A percentile compares a stretch with the other conserved stretches of the same genome.
These are phyloP conservation scores for Leucaena leucocephala DNA, from an alignment of 306 rosid genomes.

Conservation along the genomic window DNA sequence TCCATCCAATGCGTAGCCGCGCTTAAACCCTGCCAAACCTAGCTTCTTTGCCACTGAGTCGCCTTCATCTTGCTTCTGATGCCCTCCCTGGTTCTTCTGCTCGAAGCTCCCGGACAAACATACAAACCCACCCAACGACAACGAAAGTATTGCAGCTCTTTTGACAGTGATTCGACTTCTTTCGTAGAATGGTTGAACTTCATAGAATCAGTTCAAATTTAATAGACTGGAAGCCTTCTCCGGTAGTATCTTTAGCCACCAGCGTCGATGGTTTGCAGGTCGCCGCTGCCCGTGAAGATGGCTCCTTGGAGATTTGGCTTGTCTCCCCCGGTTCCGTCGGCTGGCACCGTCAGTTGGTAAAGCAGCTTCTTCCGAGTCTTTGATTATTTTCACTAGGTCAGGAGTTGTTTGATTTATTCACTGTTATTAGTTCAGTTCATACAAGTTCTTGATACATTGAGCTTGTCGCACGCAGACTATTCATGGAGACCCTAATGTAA, in stretches of 20 bases:
- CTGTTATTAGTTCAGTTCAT: not conserved
- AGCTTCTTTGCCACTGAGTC: not conserved
- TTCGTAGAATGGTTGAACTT: constrained; percentile 53
- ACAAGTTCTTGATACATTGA: not conserved
- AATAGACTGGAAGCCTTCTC: constrained; percentile 82
- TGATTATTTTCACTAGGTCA: not conserved
- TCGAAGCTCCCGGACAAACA: too few species aligned
- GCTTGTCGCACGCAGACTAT: constrained; percentile 56
- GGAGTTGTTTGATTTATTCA: not conserved
- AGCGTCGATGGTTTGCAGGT: constrained; percentile 78
- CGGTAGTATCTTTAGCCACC: constrained; percentile 78
- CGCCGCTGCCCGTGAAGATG: constrained; percentile 92
- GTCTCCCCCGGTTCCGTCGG: constrained; percentile 93
- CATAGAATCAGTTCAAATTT: constrained; percentile 47
- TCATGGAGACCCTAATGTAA: constrained; percentile 67
- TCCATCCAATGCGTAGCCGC: constrained; percentile 37
- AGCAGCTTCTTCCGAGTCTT: not conserved
- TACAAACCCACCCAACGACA: too few species aligned
- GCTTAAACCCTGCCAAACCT: constrained; percentile 58
- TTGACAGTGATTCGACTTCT: not conserved
- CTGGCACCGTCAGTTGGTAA: constrained; percentile 98
- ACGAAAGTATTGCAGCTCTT: not conserved
- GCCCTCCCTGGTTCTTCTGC: too few species aligned
- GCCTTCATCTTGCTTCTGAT: constrained; percentile 8
- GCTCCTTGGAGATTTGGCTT: constrained; percentile 94